Conservation (phyloP, 2,329 filamentous ascomycete genomes). For the Penicillium sp. region DNA sequence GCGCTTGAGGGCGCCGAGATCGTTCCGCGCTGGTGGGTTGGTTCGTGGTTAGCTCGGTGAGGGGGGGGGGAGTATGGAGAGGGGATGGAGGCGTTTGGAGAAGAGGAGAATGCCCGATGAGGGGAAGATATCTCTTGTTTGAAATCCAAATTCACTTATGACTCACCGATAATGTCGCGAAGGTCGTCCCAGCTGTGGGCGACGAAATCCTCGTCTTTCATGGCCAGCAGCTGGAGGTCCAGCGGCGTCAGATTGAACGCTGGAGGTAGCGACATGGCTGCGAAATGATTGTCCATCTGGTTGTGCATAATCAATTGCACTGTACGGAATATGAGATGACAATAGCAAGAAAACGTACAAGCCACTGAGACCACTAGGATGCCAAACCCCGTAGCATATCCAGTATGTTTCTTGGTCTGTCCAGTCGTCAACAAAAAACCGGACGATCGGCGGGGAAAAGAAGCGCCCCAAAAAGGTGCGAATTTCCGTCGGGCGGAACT, state of each 20-base stretch:
- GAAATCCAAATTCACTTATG: not conserved
- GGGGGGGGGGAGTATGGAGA: constrained; percentile 8
- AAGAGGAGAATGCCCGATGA: constrained; percentile 1
- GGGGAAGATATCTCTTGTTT: not conserved
- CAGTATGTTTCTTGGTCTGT: no score
- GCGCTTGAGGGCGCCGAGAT: constrained; percentile 59
- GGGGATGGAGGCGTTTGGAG: constrained; percentile 7
- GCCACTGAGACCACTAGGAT: no score
- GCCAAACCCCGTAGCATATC: no score
- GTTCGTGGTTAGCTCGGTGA: constrained; percentile 12
- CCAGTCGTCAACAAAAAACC: not conserved
- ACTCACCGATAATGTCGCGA: constrained; percentile 54
- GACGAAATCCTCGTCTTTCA: constrained; percentile 56
- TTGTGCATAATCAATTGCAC: not conserved
- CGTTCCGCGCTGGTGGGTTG: constrained; percentile 46
- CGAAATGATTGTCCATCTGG: not conserved
- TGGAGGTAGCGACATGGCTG: not conserved
- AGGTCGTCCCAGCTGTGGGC: constrained; percentile 56
- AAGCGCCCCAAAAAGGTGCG: constrained; percentile 18
- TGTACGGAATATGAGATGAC: no score
- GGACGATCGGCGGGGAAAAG: constrained; percentile 5
- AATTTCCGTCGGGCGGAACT: constrained; percentile 27
- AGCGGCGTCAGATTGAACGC: constrained; percentile 52
- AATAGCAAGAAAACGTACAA: no score
- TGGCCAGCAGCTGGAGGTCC: constrained; percentile 53